Percentiles rank a stretch among this genome's conserved stretches.
These are phyloP conservation scores for Leucaena leucocephala DNA, from an alignment of 306 rosid genomes.

Conservation along the genomic window DNA sequence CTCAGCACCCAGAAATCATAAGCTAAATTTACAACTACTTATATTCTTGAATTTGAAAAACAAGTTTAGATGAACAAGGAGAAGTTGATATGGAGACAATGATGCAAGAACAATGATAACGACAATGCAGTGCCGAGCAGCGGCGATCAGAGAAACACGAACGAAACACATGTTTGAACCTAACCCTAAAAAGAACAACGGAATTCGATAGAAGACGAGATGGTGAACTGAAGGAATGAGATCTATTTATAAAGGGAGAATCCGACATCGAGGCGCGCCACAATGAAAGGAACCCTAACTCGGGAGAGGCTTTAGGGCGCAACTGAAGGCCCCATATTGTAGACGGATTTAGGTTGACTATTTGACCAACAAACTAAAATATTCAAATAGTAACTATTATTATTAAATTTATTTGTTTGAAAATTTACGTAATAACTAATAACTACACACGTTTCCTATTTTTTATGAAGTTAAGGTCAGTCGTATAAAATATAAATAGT, in stretches of 20 bases:
- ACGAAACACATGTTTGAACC: background rate
- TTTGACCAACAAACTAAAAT: background rate
- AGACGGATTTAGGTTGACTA: background rate
- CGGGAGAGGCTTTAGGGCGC: background rate
- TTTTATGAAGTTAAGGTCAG: no score
- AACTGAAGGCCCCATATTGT: background rate
- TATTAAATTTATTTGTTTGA: no score
- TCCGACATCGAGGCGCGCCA: constrained; percentile 11
- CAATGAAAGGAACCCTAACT: background rate
- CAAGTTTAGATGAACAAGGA: background rate
- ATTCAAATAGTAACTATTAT: no score
- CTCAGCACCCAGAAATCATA: background rate
- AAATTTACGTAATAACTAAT: no score
- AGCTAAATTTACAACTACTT: background rate
- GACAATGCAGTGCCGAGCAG: constrained; percentile 25
- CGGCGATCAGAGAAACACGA: constrained; percentile 50
- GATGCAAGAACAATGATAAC: constrained; percentile 32
- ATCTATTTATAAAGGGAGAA: constrained; percentile 37
- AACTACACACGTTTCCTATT: no score
- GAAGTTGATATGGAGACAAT: background rate
- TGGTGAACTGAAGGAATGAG: background rate
- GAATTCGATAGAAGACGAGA: no score
- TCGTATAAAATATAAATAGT: no score
- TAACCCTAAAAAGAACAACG: background rate
- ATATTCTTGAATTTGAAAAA: background rate